Evolutionary conservation across 306 rosid genomes (phyloP).

Genomic region (Echinosophora koreensis): DNA sequence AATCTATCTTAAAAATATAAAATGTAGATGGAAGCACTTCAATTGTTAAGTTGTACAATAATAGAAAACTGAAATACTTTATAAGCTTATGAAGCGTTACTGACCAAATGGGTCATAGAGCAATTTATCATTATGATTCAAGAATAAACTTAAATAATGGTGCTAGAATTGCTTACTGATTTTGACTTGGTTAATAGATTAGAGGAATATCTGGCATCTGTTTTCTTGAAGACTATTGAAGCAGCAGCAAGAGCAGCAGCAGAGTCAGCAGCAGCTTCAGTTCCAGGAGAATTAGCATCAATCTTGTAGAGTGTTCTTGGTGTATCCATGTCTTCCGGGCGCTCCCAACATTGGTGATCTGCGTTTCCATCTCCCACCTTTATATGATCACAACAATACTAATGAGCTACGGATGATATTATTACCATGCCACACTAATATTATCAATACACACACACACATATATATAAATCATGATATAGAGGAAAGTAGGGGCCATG

Average conservation of each 20-base stretch:
- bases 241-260: constrained; percentile 91
- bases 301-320: constrained; percentile 71
- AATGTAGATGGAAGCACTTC: too few relatives aligned
- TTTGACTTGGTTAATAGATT: constrained; percentile 60
- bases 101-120: too few relatives aligned
- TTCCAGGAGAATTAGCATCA: constrained; percentile 74
- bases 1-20: not conserved
- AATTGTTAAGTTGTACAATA: too few relatives aligned
- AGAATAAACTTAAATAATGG: constrained; percentile 1
- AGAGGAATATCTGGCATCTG: constrained; percentile 64
- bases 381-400: too few relatives aligned
- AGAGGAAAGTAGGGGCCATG: too few relatives aligned
- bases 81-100: too few relatives aligned
- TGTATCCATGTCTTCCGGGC: constrained; percentile 95
- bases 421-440: too few relatives aligned
- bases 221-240: constrained; percentile 66
- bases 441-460: too few relatives aligned
- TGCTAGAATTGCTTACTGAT: constrained; percentile 59
- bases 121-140: too few relatives aligned
- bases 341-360: constrained; percentile 92
- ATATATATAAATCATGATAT: too few relatives aligned
- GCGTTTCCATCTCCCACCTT: constrained; percentile 90
- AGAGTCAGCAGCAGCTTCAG: constrained; percentile 84
- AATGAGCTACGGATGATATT: too few relatives aligned
- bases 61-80: too few relatives aligned